Evolutionary conservation across 257 asterid genomes (phyloP).

Genomic region (Plantago major): DNA sequence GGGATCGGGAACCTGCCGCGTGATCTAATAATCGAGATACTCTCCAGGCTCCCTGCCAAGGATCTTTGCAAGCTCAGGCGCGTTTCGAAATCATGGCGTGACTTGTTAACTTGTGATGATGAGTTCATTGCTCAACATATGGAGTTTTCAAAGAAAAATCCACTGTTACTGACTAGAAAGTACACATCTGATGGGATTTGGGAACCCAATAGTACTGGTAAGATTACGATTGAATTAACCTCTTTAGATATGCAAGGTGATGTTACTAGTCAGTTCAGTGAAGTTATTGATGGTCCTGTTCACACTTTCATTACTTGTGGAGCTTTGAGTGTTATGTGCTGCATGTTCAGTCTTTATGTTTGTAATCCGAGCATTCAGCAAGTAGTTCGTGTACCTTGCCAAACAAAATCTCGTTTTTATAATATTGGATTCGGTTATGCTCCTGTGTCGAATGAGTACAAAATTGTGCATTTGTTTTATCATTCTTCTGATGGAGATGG

Average conservation of each 20-base stretch:
- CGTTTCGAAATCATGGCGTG: slow-evolving; percentile 40
- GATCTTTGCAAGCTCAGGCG: slow-evolving; percentile 39
- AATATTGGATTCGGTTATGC: slow-evolving; percentile 44
- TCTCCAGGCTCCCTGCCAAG: slow-evolving; percentile 31
- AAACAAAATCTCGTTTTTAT: slow-evolving; percentile 24
- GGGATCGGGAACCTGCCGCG: slow-evolving; percentile 32
- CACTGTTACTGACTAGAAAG: slow-evolving; percentile 28
- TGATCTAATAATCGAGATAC: slow-evolving; percentile 36
- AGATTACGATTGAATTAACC: slow-evolving; percentile 35
- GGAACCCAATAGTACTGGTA: slow-evolving; percentile 16
- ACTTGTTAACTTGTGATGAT: slow-evolving; percentile 23
- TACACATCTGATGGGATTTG: slow-evolving; percentile 25
- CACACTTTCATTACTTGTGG: slow-evolving; percentile 40
- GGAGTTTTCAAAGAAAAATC: slow-evolving; percentile 28
- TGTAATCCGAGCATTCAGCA: slow-evolving; percentile 40
- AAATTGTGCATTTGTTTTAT: slow-evolving; percentile 35
- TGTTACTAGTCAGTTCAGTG: slow-evolving; percentile 22
- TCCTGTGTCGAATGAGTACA: slow-evolving; percentile 32
- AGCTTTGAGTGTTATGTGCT: slow-evolving; percentile 26
- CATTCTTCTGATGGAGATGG: slow-evolving; percentile 23
- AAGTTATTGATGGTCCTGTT: slow-evolving; percentile 33
- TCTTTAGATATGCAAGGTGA: slow-evolving; percentile 39
- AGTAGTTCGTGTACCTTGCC: slow-evolving; percentile 28
- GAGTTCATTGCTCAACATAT: slow-evolving; percentile 30
- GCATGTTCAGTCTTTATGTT: slow-evolving; percentile 31